A percentile compares a stretch with the other conserved stretches of the same genome.
These are phyloP conservation scores for Crotalaria pallida DNA, from an alignment of 306 rosid genomes.

Conservation along the genomic window DNA sequence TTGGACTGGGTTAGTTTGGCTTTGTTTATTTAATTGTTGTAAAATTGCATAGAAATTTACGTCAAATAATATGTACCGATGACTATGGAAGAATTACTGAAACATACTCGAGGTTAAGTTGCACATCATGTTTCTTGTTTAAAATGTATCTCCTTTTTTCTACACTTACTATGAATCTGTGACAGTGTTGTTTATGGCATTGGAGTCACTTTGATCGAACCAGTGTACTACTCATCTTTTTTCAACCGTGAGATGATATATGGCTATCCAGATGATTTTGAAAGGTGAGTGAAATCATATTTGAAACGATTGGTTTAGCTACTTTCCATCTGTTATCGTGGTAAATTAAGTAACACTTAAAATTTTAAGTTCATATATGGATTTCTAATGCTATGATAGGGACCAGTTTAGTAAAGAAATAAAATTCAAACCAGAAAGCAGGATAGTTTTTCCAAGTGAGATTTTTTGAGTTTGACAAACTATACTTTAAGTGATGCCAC, in stretches of 20 bases:
- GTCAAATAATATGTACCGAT: conserved; percentile 4
- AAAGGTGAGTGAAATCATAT: conserved; percentile 50
- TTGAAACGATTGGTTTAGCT: conserved; percentile 2
- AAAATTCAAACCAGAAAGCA: neutral
- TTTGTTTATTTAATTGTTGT: neutral
- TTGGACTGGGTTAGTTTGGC: conserved; percentile 74
- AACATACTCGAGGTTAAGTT: conserved; percentile 14
- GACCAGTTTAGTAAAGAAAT: neutral
- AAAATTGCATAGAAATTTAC: neutral
- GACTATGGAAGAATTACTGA: neutral
- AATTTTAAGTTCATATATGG: neutral
- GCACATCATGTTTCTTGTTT: conserved; percentile 2
- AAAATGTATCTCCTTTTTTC: conserved; percentile 23
- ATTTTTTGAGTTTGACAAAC: neutral
- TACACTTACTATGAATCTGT: conserved; percentile 27
- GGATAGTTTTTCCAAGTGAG: neutral
- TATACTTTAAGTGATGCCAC: neutral
- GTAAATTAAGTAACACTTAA: conserved; percentile 1
- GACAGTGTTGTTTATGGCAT: conserved; percentile 72
- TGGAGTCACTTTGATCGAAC: conserved; percentile 86
- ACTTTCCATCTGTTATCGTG: conserved; percentile 1
- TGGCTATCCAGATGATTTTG: conserved; percentile 91
- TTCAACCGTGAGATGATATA: conserved; percentile 70
- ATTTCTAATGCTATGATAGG: neutral
- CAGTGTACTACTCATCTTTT: conserved; percentile 55